Evolutionary conservation across 106 monocot species (phyloP).

Genomic region (Phalaenopsis aphrodite): DNA sequence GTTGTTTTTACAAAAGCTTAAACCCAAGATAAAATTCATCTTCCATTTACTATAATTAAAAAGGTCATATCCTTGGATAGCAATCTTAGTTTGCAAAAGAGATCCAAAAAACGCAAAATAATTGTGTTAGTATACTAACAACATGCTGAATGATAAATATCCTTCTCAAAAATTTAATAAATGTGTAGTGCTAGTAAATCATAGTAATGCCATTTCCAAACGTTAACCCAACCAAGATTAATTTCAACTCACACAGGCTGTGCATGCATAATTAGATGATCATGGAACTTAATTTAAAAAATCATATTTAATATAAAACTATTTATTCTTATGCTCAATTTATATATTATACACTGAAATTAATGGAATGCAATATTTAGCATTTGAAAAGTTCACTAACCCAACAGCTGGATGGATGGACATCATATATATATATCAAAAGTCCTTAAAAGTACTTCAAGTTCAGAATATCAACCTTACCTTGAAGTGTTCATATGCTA

Average conservation of each 20-base stretch:
- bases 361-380: background rate
- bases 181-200: background rate
- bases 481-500: conserved; percentile 92
- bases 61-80: too few species aligned
- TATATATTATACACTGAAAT: background rate
- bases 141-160: background rate
- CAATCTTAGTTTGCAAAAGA: too few species aligned
- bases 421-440: background rate
- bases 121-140: too few species aligned
- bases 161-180: background rate
- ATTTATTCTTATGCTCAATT: background rate
- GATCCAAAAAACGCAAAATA: too few species aligned
- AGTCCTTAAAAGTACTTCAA: background rate
- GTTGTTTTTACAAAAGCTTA: too few species aligned
- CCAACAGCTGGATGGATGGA: too few species aligned
- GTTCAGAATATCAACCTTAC: conserved; percentile 23
- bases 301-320: background rate
- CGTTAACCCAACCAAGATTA: background rate
- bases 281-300: background rate
- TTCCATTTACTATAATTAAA: too few species aligned
- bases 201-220: background rate
- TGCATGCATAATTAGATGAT: background rate
- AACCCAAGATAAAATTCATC: too few species aligned
- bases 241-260: background rate
- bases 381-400: background rate